Base-by-base conservation (phyloP, 768 basidiomycete genomes). In the Suillus cothurnatus region DNA sequence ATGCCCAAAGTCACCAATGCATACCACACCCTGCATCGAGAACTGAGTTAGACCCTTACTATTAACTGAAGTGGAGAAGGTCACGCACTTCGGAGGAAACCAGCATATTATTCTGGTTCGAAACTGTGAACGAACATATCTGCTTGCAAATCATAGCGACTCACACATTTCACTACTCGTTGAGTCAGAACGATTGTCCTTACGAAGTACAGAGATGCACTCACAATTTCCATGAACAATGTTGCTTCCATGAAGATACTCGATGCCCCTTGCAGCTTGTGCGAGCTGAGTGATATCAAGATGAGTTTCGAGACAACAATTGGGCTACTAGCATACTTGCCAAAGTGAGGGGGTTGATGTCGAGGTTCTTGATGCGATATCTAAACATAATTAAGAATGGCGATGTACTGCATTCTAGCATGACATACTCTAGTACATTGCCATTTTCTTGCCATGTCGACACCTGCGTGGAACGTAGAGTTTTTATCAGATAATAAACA, bases 1-100 rank as follows among this genome's bases (percentile, higher is more conserved):
- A 77, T 88, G 84, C 50, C 87, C 87, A 71, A 89, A 89, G 68
- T 89, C 88, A 66, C 84, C 85, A 17, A 89, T 84, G 38, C 84
- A 78, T 31, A 87, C 82, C 66, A 84, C 77, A 15, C 81, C 82
- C 87, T 88, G 60, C 6, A 64, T 47, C 28, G 49, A 31, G 23
- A 32, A 49, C 26, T 61, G 38, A 64, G 38, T 4, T 19, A 59
- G 38, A 59, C 55, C 32, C 49, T 59, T 67, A 55, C 41, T 39
- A 17, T 52, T 62, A 45, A 21, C 21, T 32, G 11, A 53, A 21
- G 31, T 32, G 31, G 49, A 31, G 11, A 36, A 15, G n/a, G 49
- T 8, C 4, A 64, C 76, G 70, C 64, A 85, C 87, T 63, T 79
- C 72, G n/a, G 74, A 72, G 3, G 84, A 81, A 21, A 89, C 85